These are phyloP conservation scores for Salicornia ramosissima DNA, from an alignment of 148 eudicot genomes.

Conservation along the genomic window DNA sequence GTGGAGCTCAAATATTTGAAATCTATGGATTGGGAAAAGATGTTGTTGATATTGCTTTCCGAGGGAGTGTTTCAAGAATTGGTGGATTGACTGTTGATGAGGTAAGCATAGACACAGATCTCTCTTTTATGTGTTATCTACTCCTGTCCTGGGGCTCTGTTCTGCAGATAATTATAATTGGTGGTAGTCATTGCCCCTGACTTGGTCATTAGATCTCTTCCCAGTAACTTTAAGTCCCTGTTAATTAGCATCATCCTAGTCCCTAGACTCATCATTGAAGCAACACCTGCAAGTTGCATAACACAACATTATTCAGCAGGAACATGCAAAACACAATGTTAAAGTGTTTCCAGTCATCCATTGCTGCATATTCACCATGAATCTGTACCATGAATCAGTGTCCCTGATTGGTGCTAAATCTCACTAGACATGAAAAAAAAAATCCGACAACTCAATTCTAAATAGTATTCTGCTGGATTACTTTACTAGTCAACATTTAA, in stretches of 20 bases:
- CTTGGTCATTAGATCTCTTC: background rate
- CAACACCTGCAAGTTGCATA: background rate
- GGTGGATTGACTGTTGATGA: slow-evolving; percentile 97
- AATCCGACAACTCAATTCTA: background rate
- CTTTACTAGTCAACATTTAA: no score
- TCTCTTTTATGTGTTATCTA: background rate
- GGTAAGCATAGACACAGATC: slow-evolving; percentile 37
- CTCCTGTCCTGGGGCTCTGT: background rate
- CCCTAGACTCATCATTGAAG: background rate
- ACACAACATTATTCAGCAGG: background rate
- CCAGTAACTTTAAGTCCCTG: background rate
- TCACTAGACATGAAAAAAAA: background rate
- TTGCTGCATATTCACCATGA: background rate
- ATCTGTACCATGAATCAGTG: background rate
- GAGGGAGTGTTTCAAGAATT: slow-evolving; percentile 81
- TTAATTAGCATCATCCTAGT: background rate
- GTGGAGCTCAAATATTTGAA: slow-evolving; percentile 99
- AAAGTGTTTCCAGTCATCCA: background rate
- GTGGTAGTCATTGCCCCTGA: background rate
- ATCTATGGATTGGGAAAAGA: slow-evolving; percentile 91
- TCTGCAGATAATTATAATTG: background rate
- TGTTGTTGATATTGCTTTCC: slow-evolving; percentile 76
- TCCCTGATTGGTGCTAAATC: background rate
- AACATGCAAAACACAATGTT: background rate
- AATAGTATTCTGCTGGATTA: background rate